phyloP scores from a whole-genome alignment of 2,329 filamentous ascomycete species.

The Bipolaris sorokiniana region DNA sequence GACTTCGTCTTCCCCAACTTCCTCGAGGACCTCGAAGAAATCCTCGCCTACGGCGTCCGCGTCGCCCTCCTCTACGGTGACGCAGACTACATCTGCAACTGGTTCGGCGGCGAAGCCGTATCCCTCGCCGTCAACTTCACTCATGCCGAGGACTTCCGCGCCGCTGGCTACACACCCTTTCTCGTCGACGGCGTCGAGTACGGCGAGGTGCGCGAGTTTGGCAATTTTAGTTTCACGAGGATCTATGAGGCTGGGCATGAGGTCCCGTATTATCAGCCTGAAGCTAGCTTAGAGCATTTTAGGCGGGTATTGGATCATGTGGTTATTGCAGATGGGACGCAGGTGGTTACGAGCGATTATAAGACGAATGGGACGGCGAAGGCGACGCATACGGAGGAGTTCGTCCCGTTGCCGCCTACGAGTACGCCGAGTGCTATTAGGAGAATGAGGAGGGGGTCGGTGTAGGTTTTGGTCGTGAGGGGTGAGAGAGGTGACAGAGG shows the following conservation, averaged over 20 bases:
- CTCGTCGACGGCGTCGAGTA: conserved; percentile 65
- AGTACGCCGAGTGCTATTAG: conserved; percentile 15
- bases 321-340: conserved; percentile 39
- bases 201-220: conserved; percentile 76
- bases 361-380: conserved; percentile 40
- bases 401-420: conserved; percentile 35
- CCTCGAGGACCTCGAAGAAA: conserved; percentile 55
- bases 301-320: conserved; percentile 35
- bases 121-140: conserved; percentile 64
- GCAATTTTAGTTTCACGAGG: conserved; percentile 64
- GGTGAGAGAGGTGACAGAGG: no score
- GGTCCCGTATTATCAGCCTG: conserved; percentile 53
- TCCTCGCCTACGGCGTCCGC: conserved; percentile 62
- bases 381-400: conserved; percentile 41
- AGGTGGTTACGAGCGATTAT: conserved; percentile 36
- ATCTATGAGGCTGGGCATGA: conserved; percentile 62
- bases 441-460: conserved; percentile 1
- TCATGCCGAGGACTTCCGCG: conserved; percentile 59
- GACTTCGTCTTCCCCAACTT: conserved; percentile 56
- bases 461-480: not conserved
- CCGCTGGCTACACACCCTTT: conserved; percentile 74
- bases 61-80: conserved; percentile 64
- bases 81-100: conserved; percentile 64
- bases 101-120: conserved; percentile 76
- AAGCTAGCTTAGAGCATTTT: conserved; percentile 40